Base-by-base conservation (phyloP, 2,329 filamentous ascomycete genomes). In the Botryotinia narcissicola region DNA sequence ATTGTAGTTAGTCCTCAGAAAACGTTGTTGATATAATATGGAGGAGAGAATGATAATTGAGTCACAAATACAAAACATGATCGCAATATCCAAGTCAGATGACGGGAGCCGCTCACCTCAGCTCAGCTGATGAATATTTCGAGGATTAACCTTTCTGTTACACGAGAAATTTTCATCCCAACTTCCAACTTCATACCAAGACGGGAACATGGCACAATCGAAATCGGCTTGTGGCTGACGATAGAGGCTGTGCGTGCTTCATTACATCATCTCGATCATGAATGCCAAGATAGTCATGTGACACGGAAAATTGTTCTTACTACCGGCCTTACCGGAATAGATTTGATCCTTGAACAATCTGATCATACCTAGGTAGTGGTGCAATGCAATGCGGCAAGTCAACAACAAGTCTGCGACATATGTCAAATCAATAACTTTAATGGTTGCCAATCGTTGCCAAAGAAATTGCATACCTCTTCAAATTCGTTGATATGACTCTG, bases 101-200 rank as follows among this genome's bases (percentile, higher is more conserved):
- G 64, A 32, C 44, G 32, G 20, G 42, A 51, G 32, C 32, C 12
- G 37, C 64, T 54, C 64, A 68, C 35, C 35, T 57, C 66, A 57
- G 48, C 48, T 68, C 66, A 68, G 66, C 66, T 68, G 66, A 68
- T 57, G 64, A 29, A 37, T n/a, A 22, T 25, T 64, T 68, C 35
- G n/a, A 68, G 16, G 10, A 29, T 57, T 57, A 57, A 57, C 51
- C 14, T 40, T 54, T 40, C 32, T 35, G n/a, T 67, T 54, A 54
- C 64, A 54, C 46, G n/a, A 51, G 22, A 62, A 62, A 40, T 5
- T 54, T 18, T 51, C 63, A 44, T 67, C 46, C 25, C 35, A 66
- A 66, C 42, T 48, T 66, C 42, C 20, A 66, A 66, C 42, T 48
- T 37, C 42, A 1, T 2, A 22, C 63, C 63, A 68, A 68, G 64